Percentiles rank a stretch among this genome's conserved stretches.
Evolutionary conservation across 108 stramenopile species (phyloP).

Genomic region (Skeletonema marinoi): DNA sequence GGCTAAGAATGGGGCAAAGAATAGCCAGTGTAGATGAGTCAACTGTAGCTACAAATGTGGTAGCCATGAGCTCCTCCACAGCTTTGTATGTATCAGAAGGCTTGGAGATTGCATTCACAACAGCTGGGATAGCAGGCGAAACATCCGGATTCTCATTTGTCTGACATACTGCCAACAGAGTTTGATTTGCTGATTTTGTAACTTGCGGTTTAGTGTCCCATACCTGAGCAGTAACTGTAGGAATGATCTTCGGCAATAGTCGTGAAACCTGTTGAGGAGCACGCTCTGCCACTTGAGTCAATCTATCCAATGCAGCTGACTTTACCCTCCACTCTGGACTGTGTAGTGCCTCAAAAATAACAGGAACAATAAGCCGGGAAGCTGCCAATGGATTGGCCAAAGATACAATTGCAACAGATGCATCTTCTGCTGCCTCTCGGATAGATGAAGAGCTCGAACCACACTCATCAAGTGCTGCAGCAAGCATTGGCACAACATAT

Average conservation of each 20-base stretch:
- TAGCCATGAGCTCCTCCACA: conserved; percentile 91
- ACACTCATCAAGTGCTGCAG: conserved; percentile 84
- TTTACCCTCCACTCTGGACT: conserved; percentile 90
- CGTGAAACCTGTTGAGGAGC: conserved; percentile 64
- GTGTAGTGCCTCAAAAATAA: conserved; percentile 72
- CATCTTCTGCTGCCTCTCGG: conserved; percentile 84
- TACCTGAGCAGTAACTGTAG: conserved; percentile 79
- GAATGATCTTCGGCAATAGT: conserved; percentile 87
- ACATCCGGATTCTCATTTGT: conserved; percentile 90
- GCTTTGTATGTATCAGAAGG: conserved; percentile 91
- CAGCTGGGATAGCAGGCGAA: conserved; percentile 82
- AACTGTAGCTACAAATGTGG: conserved; percentile 95
- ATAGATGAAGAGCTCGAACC: conserved; percentile 65
- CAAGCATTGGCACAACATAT: conserved; percentile 81
- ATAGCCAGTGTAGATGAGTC: conserved; percentile 95
- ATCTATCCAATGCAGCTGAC: conserved; percentile 67
- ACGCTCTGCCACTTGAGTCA: conserved; percentile 64
- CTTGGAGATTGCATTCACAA: conserved; percentile 91
- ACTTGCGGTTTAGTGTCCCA: conserved; percentile 96
- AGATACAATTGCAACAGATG: conserved; percentile 60
- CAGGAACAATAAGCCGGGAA: conserved; percentile 65
- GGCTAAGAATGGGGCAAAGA: conserved; percentile 92
- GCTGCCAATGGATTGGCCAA: conserved; percentile 75
- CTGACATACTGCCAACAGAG: conserved; percentile 79
- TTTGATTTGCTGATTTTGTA: conserved; percentile 78